Percentiles rank a stretch among this genome's conserved stretches.
phyloP scores from a whole-genome alignment of 2,329 filamentous ascomycete species.

The Eutypa lata region DNA sequence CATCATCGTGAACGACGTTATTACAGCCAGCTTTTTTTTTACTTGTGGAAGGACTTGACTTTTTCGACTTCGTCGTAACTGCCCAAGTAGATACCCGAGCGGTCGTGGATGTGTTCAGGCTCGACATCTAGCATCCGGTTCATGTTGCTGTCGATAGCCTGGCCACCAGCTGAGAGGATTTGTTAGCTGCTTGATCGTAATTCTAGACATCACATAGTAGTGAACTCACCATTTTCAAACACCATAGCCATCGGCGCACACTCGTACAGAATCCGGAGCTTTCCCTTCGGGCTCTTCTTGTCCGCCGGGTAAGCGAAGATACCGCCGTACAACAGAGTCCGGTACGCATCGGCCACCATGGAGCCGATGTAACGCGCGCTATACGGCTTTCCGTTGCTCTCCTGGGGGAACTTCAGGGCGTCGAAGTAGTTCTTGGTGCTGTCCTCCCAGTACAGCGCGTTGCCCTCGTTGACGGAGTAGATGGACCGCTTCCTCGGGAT shows the following conservation, averaged over 20 bases:
- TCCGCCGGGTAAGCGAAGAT: slow-evolving; percentile 98
- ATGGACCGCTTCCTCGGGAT: slow-evolving; percentile 79
- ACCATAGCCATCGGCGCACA: slow-evolving; percentile 99
- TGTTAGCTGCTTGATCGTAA: slow-evolving; percentile 22
- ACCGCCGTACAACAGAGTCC: slow-evolving; percentile 90
- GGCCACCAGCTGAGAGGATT: slow-evolving; percentile 68
- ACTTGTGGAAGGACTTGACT: slow-evolving; percentile 79
- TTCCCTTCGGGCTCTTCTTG: slow-evolving; percentile 98
- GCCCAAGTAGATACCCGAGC: slow-evolving; percentile 92
- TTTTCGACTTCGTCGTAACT: slow-evolving; percentile 95
- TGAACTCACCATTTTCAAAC: slow-evolving; percentile 85
- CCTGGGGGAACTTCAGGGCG: slow-evolving; percentile 76
- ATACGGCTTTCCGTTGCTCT: slow-evolving; percentile 83
- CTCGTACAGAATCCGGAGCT: slow-evolving; percentile 95
- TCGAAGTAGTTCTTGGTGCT: slow-evolving; percentile 85
- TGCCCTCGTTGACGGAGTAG: slow-evolving; percentile 98
- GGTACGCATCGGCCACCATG: slow-evolving; percentile 98
- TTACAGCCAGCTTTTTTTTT: slow-evolving; percentile 9
- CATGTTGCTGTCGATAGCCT: slow-evolving; percentile 91
- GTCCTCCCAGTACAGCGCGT: slow-evolving; percentile 94
- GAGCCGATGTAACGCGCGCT: slow-evolving; percentile 91
- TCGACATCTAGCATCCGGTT: slow-evolving; percentile 83
- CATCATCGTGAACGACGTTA: neutral
- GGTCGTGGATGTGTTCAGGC: slow-evolving; percentile 91
- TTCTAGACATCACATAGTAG: neutral